Conservation (phyloP, 495 filamentous ascomycete species). For the Glutinoglossum americanum region DNA sequence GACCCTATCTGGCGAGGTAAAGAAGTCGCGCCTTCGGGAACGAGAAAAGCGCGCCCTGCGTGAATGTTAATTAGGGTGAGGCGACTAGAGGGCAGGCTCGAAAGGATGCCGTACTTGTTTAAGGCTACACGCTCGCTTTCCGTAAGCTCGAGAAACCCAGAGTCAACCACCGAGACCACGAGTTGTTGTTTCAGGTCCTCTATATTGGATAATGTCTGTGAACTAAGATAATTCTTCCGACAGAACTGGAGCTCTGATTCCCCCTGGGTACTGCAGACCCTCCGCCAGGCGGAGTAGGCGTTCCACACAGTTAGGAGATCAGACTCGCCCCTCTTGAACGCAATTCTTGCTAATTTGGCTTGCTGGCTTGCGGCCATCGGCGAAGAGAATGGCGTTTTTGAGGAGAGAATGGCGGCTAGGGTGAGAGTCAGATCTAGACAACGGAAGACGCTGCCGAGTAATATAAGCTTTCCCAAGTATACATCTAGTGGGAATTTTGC, state of each 20-base stretch:
- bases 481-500: constrained; percentile 81
- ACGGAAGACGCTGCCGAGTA: constrained; percentile 64
- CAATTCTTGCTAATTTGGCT: constrained; percentile 51
- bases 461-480: constrained; percentile 78
- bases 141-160: constrained; percentile 55
- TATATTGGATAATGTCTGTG: constrained; percentile 67
- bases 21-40: constrained; percentile 49
- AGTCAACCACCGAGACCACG: constrained; percentile 56
- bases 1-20: constrained; percentile 49
- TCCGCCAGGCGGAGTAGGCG: constrained; percentile 74
- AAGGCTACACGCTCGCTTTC: constrained; percentile 42
- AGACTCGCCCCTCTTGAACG: constrained; percentile 68
- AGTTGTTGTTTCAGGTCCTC: constrained; percentile 90
- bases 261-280: constrained; percentile 40
- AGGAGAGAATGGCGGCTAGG: constrained; percentile 78
- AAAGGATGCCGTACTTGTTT: constrained; percentile 22
- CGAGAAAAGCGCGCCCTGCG: constrained; percentile 25
- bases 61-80: constrained; percentile 1
- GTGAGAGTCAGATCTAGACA: constrained; percentile 80
- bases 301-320: constrained; percentile 86
- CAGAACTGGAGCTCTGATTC: constrained; percentile 68
- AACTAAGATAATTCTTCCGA: constrained; percentile 70
- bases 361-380: constrained; percentile 63
- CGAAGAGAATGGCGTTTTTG: constrained; percentile 80
- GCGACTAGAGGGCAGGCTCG: constrained; percentile 7